Percentiles rank a stretch among this genome's conserved stretches.
Conservation (phyloP, 345 rosid species). For the Lepidium sativum region DNA sequence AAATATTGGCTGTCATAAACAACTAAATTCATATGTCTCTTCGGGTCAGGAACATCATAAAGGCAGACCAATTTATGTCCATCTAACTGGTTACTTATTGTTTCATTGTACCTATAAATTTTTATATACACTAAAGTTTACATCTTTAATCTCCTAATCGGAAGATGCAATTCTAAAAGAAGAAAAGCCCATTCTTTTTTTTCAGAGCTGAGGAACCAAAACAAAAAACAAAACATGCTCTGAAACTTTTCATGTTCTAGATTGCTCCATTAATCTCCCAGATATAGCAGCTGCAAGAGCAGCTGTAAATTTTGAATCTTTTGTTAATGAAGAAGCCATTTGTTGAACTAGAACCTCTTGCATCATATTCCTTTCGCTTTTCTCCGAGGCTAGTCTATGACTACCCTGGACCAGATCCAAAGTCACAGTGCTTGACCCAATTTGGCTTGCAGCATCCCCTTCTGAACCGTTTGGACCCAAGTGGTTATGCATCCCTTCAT, state of each 20-base stretch:
- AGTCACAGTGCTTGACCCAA: constrained; percentile 18
- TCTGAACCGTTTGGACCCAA: constrained; percentile 18
- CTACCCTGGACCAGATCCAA: constrained; percentile 30
- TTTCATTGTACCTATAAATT: background rate
- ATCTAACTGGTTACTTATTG: background rate
- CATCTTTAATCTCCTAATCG: constrained; percentile 1
- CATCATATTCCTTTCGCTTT: constrained; percentile 29
- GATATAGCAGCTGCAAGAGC: constrained; percentile 78
- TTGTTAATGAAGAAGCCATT: constrained; percentile 74
- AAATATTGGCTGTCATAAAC: background rate
- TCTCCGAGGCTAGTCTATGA: constrained; percentile 20
- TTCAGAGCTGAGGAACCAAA: background rate
- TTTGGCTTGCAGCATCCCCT: constrained; percentile 28
- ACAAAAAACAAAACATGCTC: background rate
- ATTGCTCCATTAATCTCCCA: constrained; percentile 46
- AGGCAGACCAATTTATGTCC: background rate
- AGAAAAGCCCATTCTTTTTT: background rate
- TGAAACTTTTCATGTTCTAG: constrained; percentile 14
- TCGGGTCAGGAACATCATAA: background rate
- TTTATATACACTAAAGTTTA: constrained; percentile 18
- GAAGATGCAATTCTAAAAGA: background rate
- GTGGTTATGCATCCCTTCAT: constrained; percentile 91
- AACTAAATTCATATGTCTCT: background rate
- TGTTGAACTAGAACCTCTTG: constrained; percentile 56
- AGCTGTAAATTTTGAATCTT: constrained; percentile 66